Evolutionary conservation across 73 alveolate genomes (phyloP).

Genomic region (Breviolum minutum): DNA sequence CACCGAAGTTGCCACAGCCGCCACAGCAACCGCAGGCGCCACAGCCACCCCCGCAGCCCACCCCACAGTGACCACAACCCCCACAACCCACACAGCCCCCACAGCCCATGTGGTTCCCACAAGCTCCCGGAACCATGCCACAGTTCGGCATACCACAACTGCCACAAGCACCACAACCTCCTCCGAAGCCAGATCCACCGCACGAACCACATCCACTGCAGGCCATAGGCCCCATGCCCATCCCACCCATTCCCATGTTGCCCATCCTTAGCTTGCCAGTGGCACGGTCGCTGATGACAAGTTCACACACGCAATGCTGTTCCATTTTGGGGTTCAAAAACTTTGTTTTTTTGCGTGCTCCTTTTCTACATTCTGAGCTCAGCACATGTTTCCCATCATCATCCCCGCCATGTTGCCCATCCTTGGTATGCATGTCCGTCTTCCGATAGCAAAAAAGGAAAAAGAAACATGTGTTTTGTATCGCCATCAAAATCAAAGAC

Average conservation of each 20-base stretch:
- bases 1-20: background rate
- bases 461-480: too few relatives aligned
- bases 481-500: background rate
- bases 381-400: constrained; percentile 48
- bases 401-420: constrained; percentile 47
- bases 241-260: constrained; percentile 5
- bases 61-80: constrained; percentile 35
- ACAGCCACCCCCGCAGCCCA: background rate
- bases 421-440: background rate
- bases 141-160: constrained; percentile 4
- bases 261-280: constrained; percentile 5
- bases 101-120: background rate
- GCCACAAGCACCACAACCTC: constrained; percentile 1
- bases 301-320: background rate
- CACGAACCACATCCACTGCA: background rate
- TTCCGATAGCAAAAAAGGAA: background rate
- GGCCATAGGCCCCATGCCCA: constrained; percentile 2
- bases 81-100: background rate
- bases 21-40: background rate
- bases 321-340: background rate
- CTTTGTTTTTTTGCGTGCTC: background rate
- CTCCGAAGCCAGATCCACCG: constrained; percentile 6
- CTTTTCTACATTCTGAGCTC: background rate
- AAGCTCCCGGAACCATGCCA: background rate
- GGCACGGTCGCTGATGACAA: background rate